A percentile compares a stretch with the other conserved stretches of the same genome.
Conservation (phyloP, 2,329 filamentous ascomycete species). For the Ophiostoma himal-ulmi region DNA sequence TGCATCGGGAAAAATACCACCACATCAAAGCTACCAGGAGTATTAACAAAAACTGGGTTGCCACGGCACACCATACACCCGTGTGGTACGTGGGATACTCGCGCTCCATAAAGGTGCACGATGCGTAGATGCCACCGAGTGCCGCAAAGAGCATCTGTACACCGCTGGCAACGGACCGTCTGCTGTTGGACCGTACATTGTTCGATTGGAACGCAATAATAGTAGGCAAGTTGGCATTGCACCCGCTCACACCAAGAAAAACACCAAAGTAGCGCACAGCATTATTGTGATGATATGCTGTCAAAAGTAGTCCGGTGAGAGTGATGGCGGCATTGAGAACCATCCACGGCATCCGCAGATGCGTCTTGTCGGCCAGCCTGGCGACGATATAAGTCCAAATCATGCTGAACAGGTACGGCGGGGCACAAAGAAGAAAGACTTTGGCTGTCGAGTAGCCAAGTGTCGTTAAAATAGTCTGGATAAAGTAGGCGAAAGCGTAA, state of each 20-base stretch:
- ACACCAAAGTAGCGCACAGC: conserved; percentile 64
- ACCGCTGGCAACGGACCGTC: conserved; percentile 30
- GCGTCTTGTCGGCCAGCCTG: neutral
- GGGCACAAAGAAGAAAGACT: neutral
- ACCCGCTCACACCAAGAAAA: conserved; percentile 66
- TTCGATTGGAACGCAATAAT: conserved; percentile 77
- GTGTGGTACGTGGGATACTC: conserved; percentile 50
- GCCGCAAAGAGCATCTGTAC: conserved; percentile 33
- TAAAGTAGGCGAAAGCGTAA: conserved; percentile 72
- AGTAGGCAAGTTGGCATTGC: conserved; percentile 69
- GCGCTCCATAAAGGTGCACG: conserved; percentile 56
- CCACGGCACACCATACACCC: conserved; percentile 50
- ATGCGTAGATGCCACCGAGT: conserved; percentile 54
- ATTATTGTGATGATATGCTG: conserved; percentile 53
- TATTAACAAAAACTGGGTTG: conserved; percentile 43
- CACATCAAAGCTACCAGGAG: conserved; percentile 40
- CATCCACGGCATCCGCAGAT: neutral
- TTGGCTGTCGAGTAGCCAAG: conserved; percentile 29
- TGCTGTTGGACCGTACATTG: conserved; percentile 56
- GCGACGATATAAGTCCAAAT: conserved; percentile 14
- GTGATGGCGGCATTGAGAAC: conserved; percentile 18
- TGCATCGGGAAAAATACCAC: conserved; percentile 40
- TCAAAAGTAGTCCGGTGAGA: conserved; percentile 59
- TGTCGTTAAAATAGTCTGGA: conserved; percentile 62
- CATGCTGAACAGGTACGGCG: neutral